Evolutionary conservation across 441 rosid species (phyloP).

Genomic region (Sinapis alba): DNA sequence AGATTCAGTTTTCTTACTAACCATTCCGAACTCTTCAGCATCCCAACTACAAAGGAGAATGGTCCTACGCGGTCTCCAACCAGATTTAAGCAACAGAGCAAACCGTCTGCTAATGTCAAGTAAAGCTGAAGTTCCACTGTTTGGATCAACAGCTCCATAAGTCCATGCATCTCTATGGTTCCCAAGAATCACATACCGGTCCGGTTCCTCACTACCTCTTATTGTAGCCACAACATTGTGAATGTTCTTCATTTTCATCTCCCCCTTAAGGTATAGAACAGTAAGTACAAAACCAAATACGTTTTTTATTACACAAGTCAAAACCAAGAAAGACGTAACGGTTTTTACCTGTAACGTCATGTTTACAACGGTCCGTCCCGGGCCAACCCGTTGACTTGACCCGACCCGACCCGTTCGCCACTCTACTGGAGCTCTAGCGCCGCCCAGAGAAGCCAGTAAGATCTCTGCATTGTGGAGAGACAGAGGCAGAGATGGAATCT

Average conservation of each 20-base stretch:
- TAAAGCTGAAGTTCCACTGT: slow-evolving; percentile 93
- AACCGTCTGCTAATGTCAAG: slow-evolving; percentile 90
- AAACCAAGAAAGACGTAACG: not conserved
- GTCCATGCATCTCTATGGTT: slow-evolving; percentile 99
- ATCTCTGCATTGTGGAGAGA: slow-evolving; percentile 66
- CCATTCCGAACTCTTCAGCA: slow-evolving; percentile 99
- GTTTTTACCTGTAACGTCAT: slow-evolving; percentile 72
- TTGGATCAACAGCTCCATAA: slow-evolving; percentile 97
- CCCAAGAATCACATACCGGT: slow-evolving; percentile 80
- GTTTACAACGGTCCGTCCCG: slow-evolving; percentile 71
- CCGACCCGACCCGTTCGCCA: slow-evolving; percentile 57
- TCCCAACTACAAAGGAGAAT: slow-evolving; percentile 93
- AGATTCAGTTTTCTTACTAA: slow-evolving; percentile 39
- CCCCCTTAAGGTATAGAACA: slow-evolving; percentile 45
- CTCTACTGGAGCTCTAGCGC: slow-evolving; percentile 53
- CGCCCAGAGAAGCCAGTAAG: slow-evolving; percentile 70
- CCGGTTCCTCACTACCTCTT: slow-evolving; percentile 75
- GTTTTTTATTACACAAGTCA: not conserved
- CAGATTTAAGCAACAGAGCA: slow-evolving; percentile 57
- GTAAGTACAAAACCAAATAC: not conserved
- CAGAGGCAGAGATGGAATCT: slow-evolving; percentile 82
- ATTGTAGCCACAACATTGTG: slow-evolving; percentile 69
- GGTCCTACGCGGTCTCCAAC: slow-evolving; percentile 91
- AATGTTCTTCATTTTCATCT: slow-evolving; percentile 64
- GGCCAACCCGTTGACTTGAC: slow-evolving; percentile 53